Conservation (phyloP, 2,329 filamentous ascomycete genomes). For the Cordyceps militaris region DNA sequence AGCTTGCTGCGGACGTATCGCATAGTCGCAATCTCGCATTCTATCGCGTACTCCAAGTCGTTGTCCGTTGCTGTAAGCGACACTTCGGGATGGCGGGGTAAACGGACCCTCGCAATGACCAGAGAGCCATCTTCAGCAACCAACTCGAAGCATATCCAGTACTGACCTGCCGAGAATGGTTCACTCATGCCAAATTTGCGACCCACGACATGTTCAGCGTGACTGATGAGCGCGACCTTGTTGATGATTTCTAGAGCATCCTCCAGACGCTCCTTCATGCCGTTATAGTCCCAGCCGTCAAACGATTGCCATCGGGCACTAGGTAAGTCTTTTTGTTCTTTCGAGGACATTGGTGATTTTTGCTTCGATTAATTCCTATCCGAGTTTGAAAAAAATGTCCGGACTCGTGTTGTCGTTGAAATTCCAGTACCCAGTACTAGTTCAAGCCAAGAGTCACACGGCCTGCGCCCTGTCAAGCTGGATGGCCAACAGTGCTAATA, state of each 20-base stretch:
- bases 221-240: constrained; percentile 16
- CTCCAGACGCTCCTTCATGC: constrained; percentile 18
- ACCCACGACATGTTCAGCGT: constrained; percentile 18
- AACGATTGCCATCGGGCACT: constrained; percentile 15
- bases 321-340: background rate
- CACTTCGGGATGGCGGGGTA: constrained; percentile 19
- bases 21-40: constrained; percentile 19
- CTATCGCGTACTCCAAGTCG: constrained; percentile 15
- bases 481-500: too few species aligned
- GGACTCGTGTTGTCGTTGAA: too few species aligned
- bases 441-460: background rate
- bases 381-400: background rate
- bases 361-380: background rate
- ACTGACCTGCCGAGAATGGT: constrained; percentile 24
- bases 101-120: constrained; percentile 20
- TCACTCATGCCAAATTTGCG: constrained; percentile 23
- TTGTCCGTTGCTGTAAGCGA: constrained; percentile 4
- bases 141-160: constrained; percentile 22
- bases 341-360: background rate
- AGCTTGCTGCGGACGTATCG: constrained; percentile 15
- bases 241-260: constrained; percentile 14
- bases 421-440: background rate
- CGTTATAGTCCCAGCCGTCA: constrained; percentile 20
- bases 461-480: too few species aligned
- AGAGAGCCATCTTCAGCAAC: constrained; percentile 18